Evolutionary conservation across 176 grass and related monocot species (phyloP).

Genomic region (Canna indica): DNA sequence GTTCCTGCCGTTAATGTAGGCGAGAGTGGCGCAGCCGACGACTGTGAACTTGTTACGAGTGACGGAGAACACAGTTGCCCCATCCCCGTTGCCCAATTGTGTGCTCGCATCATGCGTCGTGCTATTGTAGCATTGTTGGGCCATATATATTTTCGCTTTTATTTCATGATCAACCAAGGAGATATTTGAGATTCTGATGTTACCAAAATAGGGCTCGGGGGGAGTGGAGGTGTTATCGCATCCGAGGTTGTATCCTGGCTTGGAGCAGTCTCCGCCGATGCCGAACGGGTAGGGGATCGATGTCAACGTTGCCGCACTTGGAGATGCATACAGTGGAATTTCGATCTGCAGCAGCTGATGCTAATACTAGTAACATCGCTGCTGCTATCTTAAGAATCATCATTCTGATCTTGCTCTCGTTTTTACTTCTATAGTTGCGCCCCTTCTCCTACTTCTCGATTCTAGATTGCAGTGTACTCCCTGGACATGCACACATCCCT

Average conservation of each 20-base stretch:
- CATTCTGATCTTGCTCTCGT: no score
- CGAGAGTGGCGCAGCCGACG: neutral
- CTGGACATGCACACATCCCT: no score
- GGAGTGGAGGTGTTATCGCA: neutral
- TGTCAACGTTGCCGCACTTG: neutral
- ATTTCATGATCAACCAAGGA: neutral
- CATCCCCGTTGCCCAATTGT: neutral
- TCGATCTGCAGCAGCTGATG: no score
- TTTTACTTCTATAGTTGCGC: no score
- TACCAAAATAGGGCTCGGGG: neutral
- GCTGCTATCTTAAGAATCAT: no score
- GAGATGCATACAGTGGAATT: no score
- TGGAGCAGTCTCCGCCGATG: constrained; percentile 13
- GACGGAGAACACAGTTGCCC: neutral
- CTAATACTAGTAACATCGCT: no score
- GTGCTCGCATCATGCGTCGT: neutral
- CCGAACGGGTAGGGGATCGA: constrained; percentile 15
- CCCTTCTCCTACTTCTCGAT: no score
- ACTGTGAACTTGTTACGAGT: constrained; percentile 6
- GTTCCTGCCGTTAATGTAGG: neutral
- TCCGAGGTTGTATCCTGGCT: constrained; percentile 7
- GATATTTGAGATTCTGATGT: neutral
- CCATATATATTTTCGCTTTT: neutral
- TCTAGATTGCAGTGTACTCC: no score
- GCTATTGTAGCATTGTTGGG: neutral